Evolutionary conservation across 495 filamentous ascomycete genomes (phyloP), one percentile per base, ranked within the genome.

Genomic region (Aspergillus sclerotioniger): DNA sequence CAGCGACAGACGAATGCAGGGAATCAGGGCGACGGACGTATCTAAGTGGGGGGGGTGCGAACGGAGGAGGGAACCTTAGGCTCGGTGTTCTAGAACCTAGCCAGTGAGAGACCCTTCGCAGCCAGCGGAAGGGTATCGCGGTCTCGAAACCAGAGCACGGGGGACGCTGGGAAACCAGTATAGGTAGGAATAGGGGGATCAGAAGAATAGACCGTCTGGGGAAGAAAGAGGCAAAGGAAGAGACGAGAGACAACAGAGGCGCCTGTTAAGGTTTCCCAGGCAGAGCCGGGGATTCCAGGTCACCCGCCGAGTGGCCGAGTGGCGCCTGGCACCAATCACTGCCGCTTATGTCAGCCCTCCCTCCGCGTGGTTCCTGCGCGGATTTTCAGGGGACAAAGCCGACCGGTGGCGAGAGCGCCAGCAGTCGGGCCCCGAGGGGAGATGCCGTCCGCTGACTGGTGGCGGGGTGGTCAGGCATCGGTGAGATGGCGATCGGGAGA

Each of bases 261-360:
- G 50, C 43, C 45, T 44, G 47, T 51, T 53, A 45, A 63, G 57
- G 56, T 56, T 58, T 33, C 53, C 35, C 25, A 25, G 25, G 25
- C 25, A 25, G 53, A 50, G 45, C 57, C 55, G 51, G 53, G 57
- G 62, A 49, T 49, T 49, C 46, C 46, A 66, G 45, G 47, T 57
- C 53, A 58, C 44, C 35, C 20, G 51, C 17, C 52, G 39, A 33
- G 48, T 57, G 59, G n/a, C 41, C 7, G 8, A 8, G 48, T 56
- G 54, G 57, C 59, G 55, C 17, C 37, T 39, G 49, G 51, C 49
- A 48, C 54, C 53, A 62, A 57, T 60, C 54, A 59, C 10, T 32
- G 8, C 6, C 29, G 60, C 45, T 66, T 66, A 66, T 60, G 60
- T 66, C 60, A 66, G 53, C 59, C 6, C 33, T 25, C 33, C 45